Conservation (phyloP, 352 stramenopile species). For the Plasmopara halstedii region DNA sequence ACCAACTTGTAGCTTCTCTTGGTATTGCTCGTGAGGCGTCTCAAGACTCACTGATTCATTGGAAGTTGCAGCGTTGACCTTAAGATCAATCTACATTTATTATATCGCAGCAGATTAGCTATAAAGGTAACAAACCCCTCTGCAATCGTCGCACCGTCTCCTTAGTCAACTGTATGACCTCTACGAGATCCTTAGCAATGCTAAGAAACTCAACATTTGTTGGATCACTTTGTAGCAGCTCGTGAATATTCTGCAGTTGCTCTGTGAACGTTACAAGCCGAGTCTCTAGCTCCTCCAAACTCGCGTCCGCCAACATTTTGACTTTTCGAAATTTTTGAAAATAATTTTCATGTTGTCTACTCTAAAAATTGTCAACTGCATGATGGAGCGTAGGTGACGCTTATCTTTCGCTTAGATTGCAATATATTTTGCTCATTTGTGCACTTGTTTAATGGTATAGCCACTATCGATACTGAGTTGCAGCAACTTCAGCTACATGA, state of each 20-base stretch:
- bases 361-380: not conserved
- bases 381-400: constrained; percentile 1
- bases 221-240: constrained; percentile 63
- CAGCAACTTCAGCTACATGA: constrained; percentile 11
- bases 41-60: not conserved
- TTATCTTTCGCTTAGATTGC: not conserved
- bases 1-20: constrained; percentile 7
- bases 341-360: not conserved
- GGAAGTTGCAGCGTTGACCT: constrained; percentile 11
- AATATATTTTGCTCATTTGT: not conserved
- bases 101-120: constrained; percentile 6
- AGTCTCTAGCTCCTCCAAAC: constrained; percentile 65
- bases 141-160: constrained; percentile 40
- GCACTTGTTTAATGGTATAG: not conserved
- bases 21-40: not conserved
- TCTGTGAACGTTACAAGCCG: constrained; percentile 70
- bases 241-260: constrained; percentile 76
- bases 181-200: constrained; percentile 73
- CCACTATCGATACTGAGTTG: constrained; percentile 4
- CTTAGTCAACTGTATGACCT: constrained; percentile 81
- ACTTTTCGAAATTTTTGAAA: no score
- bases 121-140: not conserved
- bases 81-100: constrained; percentile 28
- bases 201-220: constrained; percentile 64
- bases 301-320: constrained; percentile 28